Base-by-base conservation (phyloP, 2,329 filamentous ascomycete species). In the Cladosporium phlei region DNA sequence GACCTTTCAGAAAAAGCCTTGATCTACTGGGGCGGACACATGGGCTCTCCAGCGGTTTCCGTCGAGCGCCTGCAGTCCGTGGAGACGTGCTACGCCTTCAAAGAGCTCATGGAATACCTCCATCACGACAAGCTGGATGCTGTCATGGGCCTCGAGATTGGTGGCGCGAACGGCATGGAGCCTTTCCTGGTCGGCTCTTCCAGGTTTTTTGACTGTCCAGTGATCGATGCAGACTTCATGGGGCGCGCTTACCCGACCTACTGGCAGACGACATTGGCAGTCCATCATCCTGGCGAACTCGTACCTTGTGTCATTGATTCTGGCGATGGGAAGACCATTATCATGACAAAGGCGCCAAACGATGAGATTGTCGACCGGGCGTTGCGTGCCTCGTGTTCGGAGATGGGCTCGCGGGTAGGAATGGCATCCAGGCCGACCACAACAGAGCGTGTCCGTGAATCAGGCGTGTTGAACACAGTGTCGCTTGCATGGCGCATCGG, bases 151-250 rank as follows among this genome's bases (percentile, higher is more conserved):
- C 61, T 83, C 9, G 82, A 85, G 55, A 82, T 85, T 45, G 82
- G 82, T n/a, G 82, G 82, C 5, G 75, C 74, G 4, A 85, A 85
- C 52, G 80, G 81, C 0, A 66, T 83, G 7, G 74, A 79, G 52
- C 73, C 75, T 7, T 67, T 83, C 63, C 69, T 80, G 3, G 62
- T 81, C 4, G 78, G 78, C 4, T 74, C 76, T 0, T 74, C 72
- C 43, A 66, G 66, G 1, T 72, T 75, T 50, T 74, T 80, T 60
- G 52, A 71, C 49, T 28, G 63, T 35, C 66, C 69, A 7, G 65
- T 68, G 5, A 60, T 73, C 11, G 70, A 74, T 48, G 69, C 61
- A 2, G 71, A 73, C 48, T 69, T 62, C 54, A 73, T 74, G 69
- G 69, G 70, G 3, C 60, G 70, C 27, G 70, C 71, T 4, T 72